These are phyloP conservation scores for Microcyclosporella mali DNA, from an alignment of 2,329 filamentous ascomycete genomes.

Conservation along the genomic window DNA sequence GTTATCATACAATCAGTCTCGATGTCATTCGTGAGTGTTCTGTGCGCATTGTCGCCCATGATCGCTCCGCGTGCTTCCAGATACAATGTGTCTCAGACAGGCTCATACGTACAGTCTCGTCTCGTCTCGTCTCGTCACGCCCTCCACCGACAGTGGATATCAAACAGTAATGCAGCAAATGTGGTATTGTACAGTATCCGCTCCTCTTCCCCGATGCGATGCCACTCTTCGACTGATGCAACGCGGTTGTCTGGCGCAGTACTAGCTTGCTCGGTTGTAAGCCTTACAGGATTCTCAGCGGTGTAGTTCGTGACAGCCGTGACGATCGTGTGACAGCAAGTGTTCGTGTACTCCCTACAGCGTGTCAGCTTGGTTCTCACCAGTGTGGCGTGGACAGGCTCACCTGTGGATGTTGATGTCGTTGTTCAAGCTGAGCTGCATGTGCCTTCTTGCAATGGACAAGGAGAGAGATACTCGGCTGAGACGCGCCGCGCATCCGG, in stretches of 20 bases:
- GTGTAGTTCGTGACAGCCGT: no score
- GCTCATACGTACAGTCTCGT: constrained; percentile 23
- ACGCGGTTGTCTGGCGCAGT: no score
- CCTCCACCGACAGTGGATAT: no score
- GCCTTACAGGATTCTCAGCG: background rate
- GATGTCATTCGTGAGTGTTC: constrained; percentile 8
- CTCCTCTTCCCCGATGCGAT: no score
- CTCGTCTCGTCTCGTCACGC: background rate
- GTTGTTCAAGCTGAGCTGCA: constrained; percentile 1
- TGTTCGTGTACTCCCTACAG: no score
- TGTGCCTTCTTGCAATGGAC: no score
- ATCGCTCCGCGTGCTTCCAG: constrained; percentile 3
- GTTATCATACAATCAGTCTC: constrained; percentile 20
- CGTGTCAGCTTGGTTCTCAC: no score
- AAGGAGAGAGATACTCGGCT: no score
- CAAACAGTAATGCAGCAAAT: background rate
- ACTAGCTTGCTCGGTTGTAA: background rate
- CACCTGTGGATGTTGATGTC: background rate
- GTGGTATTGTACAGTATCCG: constrained; percentile 3
- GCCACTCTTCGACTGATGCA: no score
- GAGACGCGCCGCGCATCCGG: background rate
- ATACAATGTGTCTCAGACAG: constrained; percentile 7
- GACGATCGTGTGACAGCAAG: no score
- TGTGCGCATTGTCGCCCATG: constrained; percentile 1
- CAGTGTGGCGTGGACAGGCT: no score